These are phyloP conservation scores for Paramecium pentaurelia DNA, from an alignment of 73 alveolate genomes.

Conservation along the genomic window DNA sequence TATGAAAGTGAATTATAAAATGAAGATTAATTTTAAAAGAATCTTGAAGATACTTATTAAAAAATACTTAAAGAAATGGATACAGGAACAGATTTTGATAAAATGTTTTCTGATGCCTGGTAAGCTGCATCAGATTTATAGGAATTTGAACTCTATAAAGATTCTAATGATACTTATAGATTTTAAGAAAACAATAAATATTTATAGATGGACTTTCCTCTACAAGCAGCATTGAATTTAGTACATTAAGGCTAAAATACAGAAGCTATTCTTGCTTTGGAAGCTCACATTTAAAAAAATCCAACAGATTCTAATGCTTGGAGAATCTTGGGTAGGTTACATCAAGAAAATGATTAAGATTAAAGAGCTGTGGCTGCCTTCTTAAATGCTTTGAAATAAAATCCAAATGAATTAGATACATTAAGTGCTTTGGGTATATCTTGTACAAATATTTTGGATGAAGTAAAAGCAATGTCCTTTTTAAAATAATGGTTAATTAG, in stretches of 20 bases:
- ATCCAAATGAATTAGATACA: slow-evolving; percentile 81
- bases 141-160: slow-evolving; percentile 39
- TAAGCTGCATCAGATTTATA: slow-evolving; percentile 44
- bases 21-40: background rate
- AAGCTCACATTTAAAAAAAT: slow-evolving; percentile 60
- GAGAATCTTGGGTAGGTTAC: slow-evolving; percentile 60
- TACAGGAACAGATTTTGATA: background rate
- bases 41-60: background rate
- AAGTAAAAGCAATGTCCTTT: slow-evolving; percentile 69
- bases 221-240: slow-evolving; percentile 43
- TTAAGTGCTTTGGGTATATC: slow-evolving; percentile 80
- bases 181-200: background rate
- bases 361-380: slow-evolving; percentile 56
- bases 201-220: background rate
- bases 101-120: slow-evolving; percentile 39
- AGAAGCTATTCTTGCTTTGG: slow-evolving; percentile 60
- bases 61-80: background rate
- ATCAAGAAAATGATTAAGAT: slow-evolving; percentile 62
- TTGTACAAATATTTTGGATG: slow-evolving; percentile 81
- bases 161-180: background rate
- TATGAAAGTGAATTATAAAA: slow-evolving; percentile 7
- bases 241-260: slow-evolving; percentile 32
- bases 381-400: slow-evolving; percentile 63
- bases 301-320: slow-evolving; percentile 47
- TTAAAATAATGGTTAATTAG: slow-evolving; percentile 50